phyloP scores from a whole-genome alignment of 306 rosid species.

The Crotalaria pallida region DNA sequence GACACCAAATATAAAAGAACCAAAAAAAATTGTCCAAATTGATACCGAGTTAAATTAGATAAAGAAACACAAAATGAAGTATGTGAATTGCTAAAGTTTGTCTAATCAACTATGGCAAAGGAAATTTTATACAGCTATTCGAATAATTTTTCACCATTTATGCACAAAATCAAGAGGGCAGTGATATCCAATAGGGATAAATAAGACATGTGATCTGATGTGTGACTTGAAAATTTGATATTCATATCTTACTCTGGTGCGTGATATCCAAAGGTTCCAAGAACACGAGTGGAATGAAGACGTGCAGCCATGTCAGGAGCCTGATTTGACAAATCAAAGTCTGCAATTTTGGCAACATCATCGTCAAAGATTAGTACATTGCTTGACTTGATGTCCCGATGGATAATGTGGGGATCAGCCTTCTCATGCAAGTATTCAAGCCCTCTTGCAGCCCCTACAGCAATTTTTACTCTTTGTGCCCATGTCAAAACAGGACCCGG shows the following conservation, averaged over 20 bases:
- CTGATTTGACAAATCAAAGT: slow-evolving; percentile 93
- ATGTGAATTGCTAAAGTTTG: not conserved
- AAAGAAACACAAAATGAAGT: slow-evolving; percentile 4
- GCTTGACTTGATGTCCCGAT: slow-evolving; percentile 94
- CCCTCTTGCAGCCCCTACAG: slow-evolving; percentile 95
- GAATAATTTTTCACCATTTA: slow-evolving; percentile 9
- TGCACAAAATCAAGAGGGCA: not conserved
- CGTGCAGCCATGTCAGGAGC: slow-evolving; percentile 99
- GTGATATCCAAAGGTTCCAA: slow-evolving; percentile 96
- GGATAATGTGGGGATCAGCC: slow-evolving; percentile 80
- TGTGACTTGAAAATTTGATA: not conserved
- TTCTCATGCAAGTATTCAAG: slow-evolving; percentile 91
- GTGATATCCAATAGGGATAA: slow-evolving; percentile 5
- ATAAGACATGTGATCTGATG: not conserved
- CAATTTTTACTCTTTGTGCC: slow-evolving; percentile 92
- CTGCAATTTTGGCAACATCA: slow-evolving; percentile 88
- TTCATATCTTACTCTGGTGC: slow-evolving; percentile 83
- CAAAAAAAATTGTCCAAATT: not conserved
- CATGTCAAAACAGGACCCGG: slow-evolving; percentile 94
- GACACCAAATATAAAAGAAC: not conserved
- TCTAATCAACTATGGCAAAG: slow-evolving; percentile 6
- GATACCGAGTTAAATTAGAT: not conserved
- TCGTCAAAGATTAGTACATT: slow-evolving; percentile 86
- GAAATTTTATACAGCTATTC: slow-evolving; percentile 9
- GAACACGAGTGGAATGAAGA: slow-evolving; percentile 94